Conservation (phyloP, 352 stramenopile genomes). For the Phytophthora melonis region DNA sequence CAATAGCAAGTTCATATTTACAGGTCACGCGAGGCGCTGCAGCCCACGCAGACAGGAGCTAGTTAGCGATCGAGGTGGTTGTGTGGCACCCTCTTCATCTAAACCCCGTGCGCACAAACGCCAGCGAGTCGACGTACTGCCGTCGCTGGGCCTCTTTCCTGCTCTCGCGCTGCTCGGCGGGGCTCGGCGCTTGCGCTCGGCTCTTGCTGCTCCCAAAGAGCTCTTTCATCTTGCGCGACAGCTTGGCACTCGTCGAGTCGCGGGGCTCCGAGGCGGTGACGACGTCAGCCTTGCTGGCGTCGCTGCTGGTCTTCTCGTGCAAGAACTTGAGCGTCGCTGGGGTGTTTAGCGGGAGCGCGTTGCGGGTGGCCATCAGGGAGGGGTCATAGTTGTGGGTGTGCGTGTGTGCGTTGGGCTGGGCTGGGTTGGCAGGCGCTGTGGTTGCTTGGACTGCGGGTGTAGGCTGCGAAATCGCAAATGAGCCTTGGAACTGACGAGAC, state of each 20-base stretch:
- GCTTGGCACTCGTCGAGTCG: slow-evolving; percentile 11
- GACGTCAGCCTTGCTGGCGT: not conserved
- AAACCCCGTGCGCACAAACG: slow-evolving; percentile 10
- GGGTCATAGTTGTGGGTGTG: slow-evolving; percentile 10
- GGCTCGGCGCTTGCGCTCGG: not conserved
- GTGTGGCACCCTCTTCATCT: not conserved
- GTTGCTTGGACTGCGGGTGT: not conserved
- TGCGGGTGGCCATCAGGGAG: slow-evolving; percentile 12
- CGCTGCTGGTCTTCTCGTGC: slow-evolving; percentile 13
- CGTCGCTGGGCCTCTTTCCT: not conserved
- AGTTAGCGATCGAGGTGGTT: not conserved
- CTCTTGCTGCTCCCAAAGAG: slow-evolving; percentile 10
- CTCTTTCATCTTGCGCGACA: slow-evolving; percentile 22
- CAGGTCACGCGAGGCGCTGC: not conserved
- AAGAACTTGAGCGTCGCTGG: slow-evolving; percentile 25
- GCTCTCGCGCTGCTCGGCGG: not conserved
- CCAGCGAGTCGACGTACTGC: slow-evolving; percentile 7
- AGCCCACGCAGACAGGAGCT: not conserved
- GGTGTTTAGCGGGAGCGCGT: slow-evolving; percentile 27
- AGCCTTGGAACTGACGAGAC: slow-evolving; percentile 25
- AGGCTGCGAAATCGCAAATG: slow-evolving; percentile 55
- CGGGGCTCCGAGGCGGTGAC: not conserved
- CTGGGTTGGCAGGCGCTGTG: not conserved
- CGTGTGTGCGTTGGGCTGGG: not conserved
- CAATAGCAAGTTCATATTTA: not conserved